These are phyloP conservation scores for Ogataea nakhonphanomensis DNA, from an alignment of 805 yeast genomes.

Conservation along the genomic window DNA sequence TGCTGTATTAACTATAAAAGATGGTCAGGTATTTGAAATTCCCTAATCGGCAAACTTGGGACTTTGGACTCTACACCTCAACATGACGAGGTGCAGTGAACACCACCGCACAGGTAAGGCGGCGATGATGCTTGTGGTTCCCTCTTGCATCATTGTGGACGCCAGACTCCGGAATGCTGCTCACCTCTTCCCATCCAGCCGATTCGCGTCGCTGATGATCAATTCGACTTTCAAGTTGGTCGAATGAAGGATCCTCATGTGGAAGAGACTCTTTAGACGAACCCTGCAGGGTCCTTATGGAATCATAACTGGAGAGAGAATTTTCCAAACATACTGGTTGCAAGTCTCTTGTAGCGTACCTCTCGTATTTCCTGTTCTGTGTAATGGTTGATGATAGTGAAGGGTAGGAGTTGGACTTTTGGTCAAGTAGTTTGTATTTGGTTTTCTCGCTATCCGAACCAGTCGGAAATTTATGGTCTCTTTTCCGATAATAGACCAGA, in stretches of 20 bases:
- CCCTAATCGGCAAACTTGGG: too few species aligned
- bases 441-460: neutral
- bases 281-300: neutral
- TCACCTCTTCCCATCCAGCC: constrained; percentile 1
- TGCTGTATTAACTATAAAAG: too few species aligned
- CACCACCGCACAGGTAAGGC: constrained; percentile 43
- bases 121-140: constrained; percentile 35
- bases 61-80: too few species aligned
- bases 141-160: neutral
- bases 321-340: neutral
- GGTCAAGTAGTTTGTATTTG: neutral
- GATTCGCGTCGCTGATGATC: constrained; percentile 7
- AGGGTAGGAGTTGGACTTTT: constrained; percentile 8
- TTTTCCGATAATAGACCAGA: constrained; percentile 23
- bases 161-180: neutral
- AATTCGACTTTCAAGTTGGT: constrained; percentile 2
- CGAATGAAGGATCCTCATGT: constrained; percentile 2
- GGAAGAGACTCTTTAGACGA: neutral
- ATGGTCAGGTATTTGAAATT: too few species aligned
- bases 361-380: neutral
- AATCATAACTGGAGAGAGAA: neutral
- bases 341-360: neutral
- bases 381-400: neutral
- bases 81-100: too few species aligned
- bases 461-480: neutral